Evolutionary conservation across 2,329 filamentous ascomycete species (phyloP), one percentile per base, ranked within the genome.

Genomic region (Sordariomycetes sp.): DNA sequence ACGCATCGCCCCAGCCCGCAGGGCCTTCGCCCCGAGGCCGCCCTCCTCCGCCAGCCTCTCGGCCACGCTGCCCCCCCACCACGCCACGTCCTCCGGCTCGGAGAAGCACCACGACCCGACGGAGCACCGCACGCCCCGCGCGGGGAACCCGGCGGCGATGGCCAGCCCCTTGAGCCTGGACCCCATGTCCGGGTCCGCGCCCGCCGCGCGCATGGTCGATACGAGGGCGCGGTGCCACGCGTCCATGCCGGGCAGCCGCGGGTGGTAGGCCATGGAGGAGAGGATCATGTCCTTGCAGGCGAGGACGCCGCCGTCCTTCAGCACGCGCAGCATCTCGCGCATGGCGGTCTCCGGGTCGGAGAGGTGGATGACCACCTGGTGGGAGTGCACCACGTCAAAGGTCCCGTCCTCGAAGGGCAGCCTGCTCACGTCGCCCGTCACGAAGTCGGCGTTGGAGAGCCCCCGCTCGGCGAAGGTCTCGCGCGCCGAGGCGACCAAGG

Each of bases 261-360:
- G 57, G 46, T 51, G 40, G 34, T 48, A 59, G 22, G 40, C 79
- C 11, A 66, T 79, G 3, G 71, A 83, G n/a, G 82, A 81, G 59
- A 80, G 80, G 0, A 78, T 82, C 65, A 79, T 79, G 14, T 82
- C 80, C 0, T 84, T 81, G 81, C 79, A 80, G 57, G 81, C 72
- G 1, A 78, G 61, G 1, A 75, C 60, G 1, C 76, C 76, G 1
- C 75, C 75, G 0, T 71, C 68, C 60, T 70, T 74, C 2, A 75
- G 68, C 5, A 78, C 72, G 0, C 76, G 68, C 2, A 72, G 61
- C 68, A 77, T 74, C 64, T 77, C 75, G 8, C 59, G 58, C 43
- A 76, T 60, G 1, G 74, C 72, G 2, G 64, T 58, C 1, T 67
- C 62, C 0, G 69, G 70, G 7, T 65, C 63, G 10, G 69, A 65